Conservation (phyloP, 805 yeast genomes). For the Yarrowia sp. region DNA sequence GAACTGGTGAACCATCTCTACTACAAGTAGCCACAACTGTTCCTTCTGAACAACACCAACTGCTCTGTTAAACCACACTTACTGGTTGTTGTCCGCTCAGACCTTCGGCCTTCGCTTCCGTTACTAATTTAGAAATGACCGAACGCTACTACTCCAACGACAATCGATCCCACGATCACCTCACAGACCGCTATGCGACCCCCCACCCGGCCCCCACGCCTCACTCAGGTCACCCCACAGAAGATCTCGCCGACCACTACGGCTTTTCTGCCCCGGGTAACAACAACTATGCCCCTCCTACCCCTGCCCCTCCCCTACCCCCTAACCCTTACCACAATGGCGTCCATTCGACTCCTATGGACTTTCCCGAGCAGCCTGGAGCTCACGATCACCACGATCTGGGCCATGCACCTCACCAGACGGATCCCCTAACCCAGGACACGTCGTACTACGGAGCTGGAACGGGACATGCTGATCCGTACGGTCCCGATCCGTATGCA, state of each 20-base stretch:
- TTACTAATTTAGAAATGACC: slow-evolving; percentile 31
- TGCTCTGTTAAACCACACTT: too few species aligned
- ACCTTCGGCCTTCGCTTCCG: too few species aligned
- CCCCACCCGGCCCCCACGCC: slow-evolving; percentile 18
- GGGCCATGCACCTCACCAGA: slow-evolving; percentile 2
- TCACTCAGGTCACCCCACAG: slow-evolving; percentile 20
- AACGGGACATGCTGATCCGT: neutral
- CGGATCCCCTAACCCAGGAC: slow-evolving; percentile 12
- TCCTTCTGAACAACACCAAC: too few species aligned
- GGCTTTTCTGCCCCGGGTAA: slow-evolving; percentile 11
- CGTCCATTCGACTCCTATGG: slow-evolving; percentile 9
- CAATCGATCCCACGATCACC: slow-evolving; percentile 33
- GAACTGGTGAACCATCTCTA: too few species aligned
- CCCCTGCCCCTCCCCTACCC: slow-evolving; percentile 7
- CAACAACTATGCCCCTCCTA: slow-evolving; percentile 25
- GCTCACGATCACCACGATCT: slow-evolving; percentile 5
- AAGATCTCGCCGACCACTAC: slow-evolving; percentile 31
- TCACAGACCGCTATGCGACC: slow-evolving; percentile 16
- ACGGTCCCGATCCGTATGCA: slow-evolving; percentile 23
- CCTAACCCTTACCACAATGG: slow-evolving; percentile 35
- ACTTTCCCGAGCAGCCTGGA: slow-evolving; percentile 19
- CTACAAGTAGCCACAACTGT: too few species aligned
- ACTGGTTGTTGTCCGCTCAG: too few species aligned
- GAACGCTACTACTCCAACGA: slow-evolving; percentile 37
- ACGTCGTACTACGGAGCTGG: slow-evolving; percentile 13